phyloP scores from a whole-genome alignment of 192 early-diverging fungal species.

The Rhizoclosmatium globosum region DNA sequence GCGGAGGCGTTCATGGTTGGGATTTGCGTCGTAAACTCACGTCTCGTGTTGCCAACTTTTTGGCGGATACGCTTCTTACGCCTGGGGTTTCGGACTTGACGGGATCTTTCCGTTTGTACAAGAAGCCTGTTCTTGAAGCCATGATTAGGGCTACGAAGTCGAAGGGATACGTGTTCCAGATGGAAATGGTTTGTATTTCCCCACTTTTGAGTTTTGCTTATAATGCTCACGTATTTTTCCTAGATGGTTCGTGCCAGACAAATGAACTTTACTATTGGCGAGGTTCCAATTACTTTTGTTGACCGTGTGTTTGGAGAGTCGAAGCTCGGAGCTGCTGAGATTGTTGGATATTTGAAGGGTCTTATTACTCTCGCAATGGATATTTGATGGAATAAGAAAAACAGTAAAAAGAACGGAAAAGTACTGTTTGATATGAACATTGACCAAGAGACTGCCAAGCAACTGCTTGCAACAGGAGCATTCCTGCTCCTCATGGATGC shows the following conservation, averaged over 20 bases:
- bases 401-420: neutral
- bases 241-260: slow-evolving; percentile 94
- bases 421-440: slow-evolving; percentile 44
- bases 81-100: slow-evolving; percentile 95
- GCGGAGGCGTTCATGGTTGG: slow-evolving; percentile 98
- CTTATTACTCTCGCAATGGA: slow-evolving; percentile 81
- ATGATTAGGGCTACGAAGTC: slow-evolving; percentile 90
- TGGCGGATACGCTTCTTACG: slow-evolving; percentile 85
- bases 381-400: slow-evolving; percentile 26
- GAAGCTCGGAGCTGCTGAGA: slow-evolving; percentile 95
- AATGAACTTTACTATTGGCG: slow-evolving; percentile 85
- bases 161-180: slow-evolving; percentile 99
- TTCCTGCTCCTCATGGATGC: slow-evolving; percentile 84
- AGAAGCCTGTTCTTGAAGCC: slow-evolving; percentile 84
- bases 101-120: slow-evolving; percentile 96
- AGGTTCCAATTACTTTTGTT: slow-evolving; percentile 97
- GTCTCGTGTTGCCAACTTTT: slow-evolving; percentile 96
- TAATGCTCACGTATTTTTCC: neutral
- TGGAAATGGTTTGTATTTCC: slow-evolving; percentile 81
- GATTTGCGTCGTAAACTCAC: slow-evolving; percentile 94
- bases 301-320: slow-evolving; percentile 97
- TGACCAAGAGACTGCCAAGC: slow-evolving; percentile 84
- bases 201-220: neutral
- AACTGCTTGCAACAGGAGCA: slow-evolving; percentile 79
- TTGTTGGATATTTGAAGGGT: slow-evolving; percentile 92